phyloP scores from a whole-genome alignment of 306 rosid genomes.

The Purshia tridentata region DNA sequence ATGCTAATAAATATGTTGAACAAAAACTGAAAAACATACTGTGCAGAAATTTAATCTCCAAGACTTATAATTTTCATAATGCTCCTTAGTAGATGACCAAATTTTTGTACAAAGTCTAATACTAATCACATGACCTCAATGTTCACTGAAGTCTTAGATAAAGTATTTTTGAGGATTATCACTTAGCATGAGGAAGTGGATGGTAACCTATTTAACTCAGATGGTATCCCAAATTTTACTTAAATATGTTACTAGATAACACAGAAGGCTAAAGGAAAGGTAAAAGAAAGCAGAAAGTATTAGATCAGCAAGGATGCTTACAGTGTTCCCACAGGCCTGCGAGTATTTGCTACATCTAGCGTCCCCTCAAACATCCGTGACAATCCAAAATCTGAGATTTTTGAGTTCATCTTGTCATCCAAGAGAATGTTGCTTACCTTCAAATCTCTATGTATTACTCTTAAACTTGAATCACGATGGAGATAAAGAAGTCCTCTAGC shows the following conservation, averaged over 20 bases:
- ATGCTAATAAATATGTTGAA: no score
- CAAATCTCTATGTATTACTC: slow-evolving; percentile 23
- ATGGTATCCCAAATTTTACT: no score
- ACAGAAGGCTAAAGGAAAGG: not conserved
- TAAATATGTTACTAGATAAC: not conserved
- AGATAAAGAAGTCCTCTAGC: slow-evolving; percentile 32
- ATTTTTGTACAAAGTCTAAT: no score
- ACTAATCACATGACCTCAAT: not conserved
- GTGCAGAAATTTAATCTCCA: no score
- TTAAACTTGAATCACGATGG: slow-evolving; percentile 22
- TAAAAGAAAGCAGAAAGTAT: not conserved
- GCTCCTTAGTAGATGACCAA: no score
- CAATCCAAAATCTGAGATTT: slow-evolving; percentile 36
- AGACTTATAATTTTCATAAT: no score
- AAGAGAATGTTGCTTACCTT: slow-evolving; percentile 33
- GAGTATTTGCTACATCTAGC: slow-evolving; percentile 17
- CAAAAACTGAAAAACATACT: no score
- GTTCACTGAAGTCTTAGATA: not conserved
- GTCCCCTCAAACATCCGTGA: slow-evolving; percentile 22
- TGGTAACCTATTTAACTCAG: not conserved
- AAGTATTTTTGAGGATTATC: no score
- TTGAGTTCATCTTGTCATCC: slow-evolving; percentile 36
- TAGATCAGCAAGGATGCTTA: not conserved
- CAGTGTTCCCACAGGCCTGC: slow-evolving; percentile 35
- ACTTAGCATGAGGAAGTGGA: no score